These are phyloP conservation scores for Purpureocillium takamizusanense DNA, from an alignment of 2,329 filamentous ascomycete genomes.

Conservation along the genomic window DNA sequence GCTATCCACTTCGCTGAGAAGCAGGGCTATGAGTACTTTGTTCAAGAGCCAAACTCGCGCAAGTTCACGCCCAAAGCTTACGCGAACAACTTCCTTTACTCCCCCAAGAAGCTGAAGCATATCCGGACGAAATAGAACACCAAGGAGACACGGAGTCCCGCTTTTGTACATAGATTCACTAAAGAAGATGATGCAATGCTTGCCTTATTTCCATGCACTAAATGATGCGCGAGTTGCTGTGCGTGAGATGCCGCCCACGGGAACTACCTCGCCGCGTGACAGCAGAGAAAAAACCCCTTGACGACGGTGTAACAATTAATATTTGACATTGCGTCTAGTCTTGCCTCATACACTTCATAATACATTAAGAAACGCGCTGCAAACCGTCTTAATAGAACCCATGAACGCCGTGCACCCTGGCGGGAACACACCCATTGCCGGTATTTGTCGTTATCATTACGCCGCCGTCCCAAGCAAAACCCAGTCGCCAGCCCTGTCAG, in stretches of 20 bases:
- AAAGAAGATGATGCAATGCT: not conserved
- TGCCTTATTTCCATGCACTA: too few relatives aligned
- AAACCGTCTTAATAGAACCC: not conserved
- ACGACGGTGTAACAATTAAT: not conserved
- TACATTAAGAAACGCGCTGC: slow-evolving; percentile 3
- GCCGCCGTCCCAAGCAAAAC: too few relatives aligned
- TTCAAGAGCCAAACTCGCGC: slow-evolving; percentile 90
- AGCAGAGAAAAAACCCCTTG: too few relatives aligned
- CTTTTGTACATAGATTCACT: slow-evolving; percentile 17
- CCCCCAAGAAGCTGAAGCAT: slow-evolving; percentile 77
- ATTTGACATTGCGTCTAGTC: not conserved
- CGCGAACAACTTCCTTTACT: slow-evolving; percentile 91
- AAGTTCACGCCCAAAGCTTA: slow-evolving; percentile 87
- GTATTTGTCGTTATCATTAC: too few relatives aligned
- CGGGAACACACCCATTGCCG: too few relatives aligned
- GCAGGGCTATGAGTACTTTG: slow-evolving; percentile 98
- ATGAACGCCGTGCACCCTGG: not conserved
- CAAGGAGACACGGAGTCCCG: not conserved
- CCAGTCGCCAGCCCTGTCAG: too few relatives aligned
- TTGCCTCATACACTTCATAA: slow-evolving; percentile 9
- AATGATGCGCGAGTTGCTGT: too few relatives aligned
- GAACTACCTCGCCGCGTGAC: too few relatives aligned
- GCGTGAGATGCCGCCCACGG: too few relatives aligned
- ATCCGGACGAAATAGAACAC: slow-evolving; percentile 64
- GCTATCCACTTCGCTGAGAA: slow-evolving; percentile 94